Evolutionary conservation across 371 early-diverging fungal species (phyloP), one percentile per base, ranked within the genome.

Genomic region (Capillidium rhysosporum): DNA sequence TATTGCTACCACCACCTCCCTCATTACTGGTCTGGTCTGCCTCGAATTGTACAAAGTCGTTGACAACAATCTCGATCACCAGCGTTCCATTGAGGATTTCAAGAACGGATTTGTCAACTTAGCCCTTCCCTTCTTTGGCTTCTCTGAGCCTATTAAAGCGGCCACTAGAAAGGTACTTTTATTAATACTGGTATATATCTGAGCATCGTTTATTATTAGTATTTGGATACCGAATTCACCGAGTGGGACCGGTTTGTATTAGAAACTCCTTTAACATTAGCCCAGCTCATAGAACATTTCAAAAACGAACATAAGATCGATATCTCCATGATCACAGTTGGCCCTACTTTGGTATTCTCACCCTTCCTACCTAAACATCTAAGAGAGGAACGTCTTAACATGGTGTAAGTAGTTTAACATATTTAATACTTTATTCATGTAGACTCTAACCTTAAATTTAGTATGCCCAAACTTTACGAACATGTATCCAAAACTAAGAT

Each of bases 1-100:
- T 40, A 99, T 99, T 73, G 99, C 99, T 8, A 99, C 99, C 1
- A 99, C 99, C 0, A 99, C 99, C 0, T 88, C 99, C 9, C 72
- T 99, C 61, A 93, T 99, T 5, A 94, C 98, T 30, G 99, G 99
- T 40, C 72, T 99, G 39, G 92, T 96, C 16, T 92, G 95, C 66
- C 72, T 99, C 53, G 99, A 99, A 72, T 70, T 97, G 54, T 92
- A 89, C 82, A 97, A 97, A 82, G 66, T 89, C 30, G 38, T 51
- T 41, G 51, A 76, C 70, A 64, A 80, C 40, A 70, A 86, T 58
- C 85, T 79, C 56, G 78, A 77, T 12, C 79, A 84, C 51, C 70
- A 72, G n/a, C 65, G 51, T 24, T 14, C 51, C 30, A 65, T 97
- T 39, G 95, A 95, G 31, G 88, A 92, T 59, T 97, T 81, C 79